phyloP scores from a whole-genome alignment of 1,284 basidiomycete genomes.

The Ustilago nuda region DNA sequence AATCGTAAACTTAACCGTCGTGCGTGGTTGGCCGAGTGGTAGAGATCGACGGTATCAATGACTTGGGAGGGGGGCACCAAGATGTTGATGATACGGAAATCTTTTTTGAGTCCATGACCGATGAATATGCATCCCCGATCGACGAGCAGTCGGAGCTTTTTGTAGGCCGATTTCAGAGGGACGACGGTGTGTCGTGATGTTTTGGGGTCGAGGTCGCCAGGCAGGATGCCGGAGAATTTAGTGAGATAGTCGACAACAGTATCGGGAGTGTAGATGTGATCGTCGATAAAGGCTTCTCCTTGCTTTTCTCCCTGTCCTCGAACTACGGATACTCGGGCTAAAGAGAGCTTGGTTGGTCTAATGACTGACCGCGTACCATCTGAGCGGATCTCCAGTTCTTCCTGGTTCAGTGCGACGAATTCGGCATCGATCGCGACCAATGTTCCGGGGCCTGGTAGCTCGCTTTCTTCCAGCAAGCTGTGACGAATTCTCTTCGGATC shows the following conservation, averaged over 20 bases:
- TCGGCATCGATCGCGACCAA: conserved; percentile 96
- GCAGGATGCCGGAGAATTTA: conserved; percentile 88
- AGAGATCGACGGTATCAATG: conserved; percentile 95
- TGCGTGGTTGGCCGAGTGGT: conserved; percentile 83
- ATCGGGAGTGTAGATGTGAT: conserved; percentile 96
- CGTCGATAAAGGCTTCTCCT: conserved; percentile 93
- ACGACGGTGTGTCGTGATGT: conserved; percentile 88
- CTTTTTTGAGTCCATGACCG: conserved; percentile 98
- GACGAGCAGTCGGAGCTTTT: conserved; percentile 93
- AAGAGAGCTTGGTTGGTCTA: conserved; percentile 86
- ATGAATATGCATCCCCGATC: conserved; percentile 97
- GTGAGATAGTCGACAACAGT: conserved; percentile 95
- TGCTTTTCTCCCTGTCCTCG: conserved; percentile 83
- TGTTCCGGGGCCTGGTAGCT: conserved; percentile 84
- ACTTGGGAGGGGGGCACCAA: conserved; percentile 95
- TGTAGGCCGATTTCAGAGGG: conserved; percentile 94
- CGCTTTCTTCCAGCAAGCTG: conserved; percentile 77
- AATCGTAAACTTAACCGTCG: conserved; percentile 92
- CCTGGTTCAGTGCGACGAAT: conserved; percentile 95
- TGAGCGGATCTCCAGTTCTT: conserved; percentile 93
- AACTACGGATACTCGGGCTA: conserved; percentile 93
- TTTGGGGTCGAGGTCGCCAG: conserved; percentile 87
- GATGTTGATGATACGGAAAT: conserved; percentile 98
- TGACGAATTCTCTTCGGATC: conserved; percentile 82
- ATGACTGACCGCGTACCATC: conserved; percentile 94